A percentile compares a stretch with the other conserved stretches of the same genome.
These are phyloP conservation scores for Trametes villosa DNA, from an alignment of 768 basidiomycete species.

Conservation along the genomic window DNA sequence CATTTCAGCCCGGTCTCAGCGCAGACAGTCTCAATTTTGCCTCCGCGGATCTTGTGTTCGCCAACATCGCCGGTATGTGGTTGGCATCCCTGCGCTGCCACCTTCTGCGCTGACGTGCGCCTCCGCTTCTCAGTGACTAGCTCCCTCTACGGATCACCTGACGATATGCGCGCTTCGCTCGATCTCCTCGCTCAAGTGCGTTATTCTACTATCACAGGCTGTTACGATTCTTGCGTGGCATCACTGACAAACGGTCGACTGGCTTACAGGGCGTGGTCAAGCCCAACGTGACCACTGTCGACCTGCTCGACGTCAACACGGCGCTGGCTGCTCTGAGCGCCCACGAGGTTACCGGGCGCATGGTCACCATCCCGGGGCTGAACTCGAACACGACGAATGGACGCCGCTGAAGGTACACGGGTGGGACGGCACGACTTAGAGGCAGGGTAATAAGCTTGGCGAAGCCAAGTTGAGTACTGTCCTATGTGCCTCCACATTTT, in stretches of 20 bases:
- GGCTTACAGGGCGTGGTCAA: background rate
- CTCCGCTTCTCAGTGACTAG: background rate
- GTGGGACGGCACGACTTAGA: too few relatives aligned
- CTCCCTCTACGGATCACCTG: constrained; percentile 1
- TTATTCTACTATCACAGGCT: background rate
- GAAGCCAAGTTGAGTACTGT: too few relatives aligned
- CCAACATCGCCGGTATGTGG: background rate
- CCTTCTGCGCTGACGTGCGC: too few relatives aligned
- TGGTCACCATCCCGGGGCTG: background rate
- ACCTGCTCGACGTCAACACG: background rate
- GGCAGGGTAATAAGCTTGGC: too few relatives aligned
- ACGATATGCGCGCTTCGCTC: constrained; percentile 2
- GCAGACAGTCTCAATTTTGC: background rate
- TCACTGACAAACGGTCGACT: background rate
- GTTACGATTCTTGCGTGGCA: too few relatives aligned
- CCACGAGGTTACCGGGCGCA: background rate
- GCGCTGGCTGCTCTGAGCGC: background rate
- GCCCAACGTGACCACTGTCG: background rate
- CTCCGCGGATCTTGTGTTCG: background rate
- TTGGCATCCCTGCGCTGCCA: background rate
- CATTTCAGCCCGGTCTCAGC: background rate
- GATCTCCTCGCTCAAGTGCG: background rate
- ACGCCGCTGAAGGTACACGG: background rate
- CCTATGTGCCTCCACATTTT: too few relatives aligned
- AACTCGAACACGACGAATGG: background rate